Evolutionary conservation across 208 protist genomes (phyloP).

Genomic region (Trypanosoma cruzi): DNA sequence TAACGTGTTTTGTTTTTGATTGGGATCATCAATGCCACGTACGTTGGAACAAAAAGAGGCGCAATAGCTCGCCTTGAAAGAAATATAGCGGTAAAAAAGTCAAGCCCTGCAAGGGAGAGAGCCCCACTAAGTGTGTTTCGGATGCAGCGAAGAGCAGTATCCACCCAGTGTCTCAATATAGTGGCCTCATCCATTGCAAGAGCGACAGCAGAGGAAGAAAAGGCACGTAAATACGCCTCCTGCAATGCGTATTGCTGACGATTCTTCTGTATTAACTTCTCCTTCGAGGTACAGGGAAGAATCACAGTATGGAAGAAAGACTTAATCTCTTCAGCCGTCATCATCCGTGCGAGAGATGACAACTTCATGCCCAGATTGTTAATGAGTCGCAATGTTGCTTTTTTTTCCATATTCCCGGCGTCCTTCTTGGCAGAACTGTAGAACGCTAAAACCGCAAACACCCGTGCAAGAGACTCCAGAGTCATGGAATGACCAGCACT

Average conservation of each 20-base stretch:
- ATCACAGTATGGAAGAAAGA: slow-evolving; percentile 21
- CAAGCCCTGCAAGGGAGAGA: slow-evolving; percentile 54
- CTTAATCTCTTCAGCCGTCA: slow-evolving; percentile 19
- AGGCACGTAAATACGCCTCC: slow-evolving; percentile 68
- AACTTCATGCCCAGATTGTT: slow-evolving; percentile 7
- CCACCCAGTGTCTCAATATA: slow-evolving; percentile 72
- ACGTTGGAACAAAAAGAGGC: slow-evolving; percentile 77
- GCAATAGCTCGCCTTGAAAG: slow-evolving; percentile 57
- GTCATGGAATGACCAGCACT: slow-evolving; percentile 24
- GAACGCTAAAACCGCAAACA: slow-evolving; percentile 54
- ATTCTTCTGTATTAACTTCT: slow-evolving; percentile 24
- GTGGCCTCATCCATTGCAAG: slow-evolving; percentile 53
- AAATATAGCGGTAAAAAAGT: slow-evolving; percentile 71
- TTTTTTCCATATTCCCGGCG: slow-evolving; percentile 27
- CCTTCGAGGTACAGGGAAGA: slow-evolving; percentile 14
- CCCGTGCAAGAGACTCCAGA: slow-evolving; percentile 40
- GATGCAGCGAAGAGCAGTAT: slow-evolving; percentile 48
- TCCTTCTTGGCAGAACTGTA: slow-evolving; percentile 26
- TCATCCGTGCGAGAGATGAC: slow-evolving; percentile 18
- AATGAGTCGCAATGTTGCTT: slow-evolving; percentile 12
- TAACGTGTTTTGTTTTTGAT: slow-evolving; percentile 32
- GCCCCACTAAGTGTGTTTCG: slow-evolving; percentile 45
- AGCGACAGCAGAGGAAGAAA: slow-evolving; percentile 58
- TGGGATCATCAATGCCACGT: slow-evolving; percentile 63
- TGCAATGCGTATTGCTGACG: slow-evolving; percentile 59